Evolutionary conservation across 2,329 filamentous ascomycete genomes (phyloP).

Genomic region (Erysiphe pulchra): DNA sequence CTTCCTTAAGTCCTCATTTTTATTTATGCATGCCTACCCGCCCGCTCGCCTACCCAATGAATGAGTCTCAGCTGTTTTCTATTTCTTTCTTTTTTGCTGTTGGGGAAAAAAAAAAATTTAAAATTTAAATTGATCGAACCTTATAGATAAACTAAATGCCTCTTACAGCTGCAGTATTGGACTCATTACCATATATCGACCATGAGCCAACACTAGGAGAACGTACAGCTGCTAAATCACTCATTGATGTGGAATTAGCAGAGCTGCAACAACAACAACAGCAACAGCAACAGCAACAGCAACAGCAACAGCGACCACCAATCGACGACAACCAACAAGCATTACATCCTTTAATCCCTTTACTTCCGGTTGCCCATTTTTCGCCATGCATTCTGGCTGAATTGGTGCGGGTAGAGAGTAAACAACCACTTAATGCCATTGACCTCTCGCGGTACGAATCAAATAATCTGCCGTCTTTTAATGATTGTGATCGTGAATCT

Average conservation of each 20-base stretch:
- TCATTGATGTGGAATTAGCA: slow-evolving; percentile 43
- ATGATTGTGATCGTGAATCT: slow-evolving; percentile 14
- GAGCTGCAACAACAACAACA: not conserved
- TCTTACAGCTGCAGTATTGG: slow-evolving; percentile 9
- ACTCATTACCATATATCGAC: slow-evolving; percentile 37
- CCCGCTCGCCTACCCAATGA: no score
- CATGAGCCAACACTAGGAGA: slow-evolving; percentile 34
- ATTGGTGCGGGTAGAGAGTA: slow-evolving; percentile 36
- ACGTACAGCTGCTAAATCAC: slow-evolving; percentile 38
- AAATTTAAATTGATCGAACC: no score
- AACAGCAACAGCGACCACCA: no score
- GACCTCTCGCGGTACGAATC: slow-evolving; percentile 68
- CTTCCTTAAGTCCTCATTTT: no score
- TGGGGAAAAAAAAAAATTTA: no score
- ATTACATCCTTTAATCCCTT: slow-evolving; percentile 25
- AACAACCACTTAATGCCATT: slow-evolving; percentile 34
- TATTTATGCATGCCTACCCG: no score
- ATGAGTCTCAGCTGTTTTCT: no score
- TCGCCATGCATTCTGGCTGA: slow-evolving; percentile 42
- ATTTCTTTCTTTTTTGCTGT: no score
- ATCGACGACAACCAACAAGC: no score
- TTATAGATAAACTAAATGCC: slow-evolving; percentile 7
- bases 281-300: no score
- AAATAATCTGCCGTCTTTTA: slow-evolving; percentile 28
- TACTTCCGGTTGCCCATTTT: slow-evolving; percentile 29